Percentiles rank a stretch among this genome's conserved stretches.
These are phyloP conservation scores for Schizochytrium sp. DNA, from an alignment of 108 stramenopile species.

Conservation along the genomic window DNA sequence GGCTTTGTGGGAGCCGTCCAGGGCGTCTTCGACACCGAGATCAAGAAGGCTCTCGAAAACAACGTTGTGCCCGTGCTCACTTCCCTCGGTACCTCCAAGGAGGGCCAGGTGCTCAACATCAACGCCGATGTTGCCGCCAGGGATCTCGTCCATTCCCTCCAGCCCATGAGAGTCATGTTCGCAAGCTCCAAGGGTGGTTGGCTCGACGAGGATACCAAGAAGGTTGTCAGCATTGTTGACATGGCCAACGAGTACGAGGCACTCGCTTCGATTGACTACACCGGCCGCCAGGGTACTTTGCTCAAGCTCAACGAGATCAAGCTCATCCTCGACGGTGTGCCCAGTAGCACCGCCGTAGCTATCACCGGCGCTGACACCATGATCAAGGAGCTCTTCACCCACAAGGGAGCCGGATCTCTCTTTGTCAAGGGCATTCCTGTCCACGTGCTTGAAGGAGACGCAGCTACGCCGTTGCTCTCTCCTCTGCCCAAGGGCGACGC, in stretches of 20 bases:
- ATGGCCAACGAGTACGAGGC: constrained; percentile 45
- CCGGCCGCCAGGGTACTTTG: constrained; percentile 61
- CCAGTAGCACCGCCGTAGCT: constrained; percentile 22
- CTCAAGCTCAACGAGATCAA: constrained; percentile 63
- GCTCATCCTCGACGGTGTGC: constrained; percentile 44
- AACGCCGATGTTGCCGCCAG: constrained; percentile 98
- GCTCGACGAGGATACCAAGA: constrained; percentile 23
- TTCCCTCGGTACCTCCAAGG: constrained; percentile 89
- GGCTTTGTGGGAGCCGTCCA: constrained; percentile 92
- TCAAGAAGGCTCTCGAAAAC: constrained; percentile 81
- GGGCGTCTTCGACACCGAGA: constrained; percentile 82
- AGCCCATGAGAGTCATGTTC: constrained; percentile 48
- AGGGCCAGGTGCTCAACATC: constrained; percentile 88
- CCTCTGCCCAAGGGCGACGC: background rate
- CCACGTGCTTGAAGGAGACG: background rate
- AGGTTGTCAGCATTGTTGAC: background rate
- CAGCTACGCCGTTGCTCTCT: background rate
- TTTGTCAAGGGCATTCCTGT: background rate
- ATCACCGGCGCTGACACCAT: constrained; percentile 4
- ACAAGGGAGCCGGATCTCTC: constrained; percentile 45
- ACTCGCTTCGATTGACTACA: constrained; percentile 55
- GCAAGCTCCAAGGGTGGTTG: constrained; percentile 33
- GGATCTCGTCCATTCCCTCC: constrained; percentile 35
- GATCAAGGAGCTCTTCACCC: constrained; percentile 12
- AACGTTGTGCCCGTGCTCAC: constrained; percentile 93